Conservation (phyloP, 2,329 filamentous ascomycete genomes). For the Sporothrix variecibatus region DNA sequence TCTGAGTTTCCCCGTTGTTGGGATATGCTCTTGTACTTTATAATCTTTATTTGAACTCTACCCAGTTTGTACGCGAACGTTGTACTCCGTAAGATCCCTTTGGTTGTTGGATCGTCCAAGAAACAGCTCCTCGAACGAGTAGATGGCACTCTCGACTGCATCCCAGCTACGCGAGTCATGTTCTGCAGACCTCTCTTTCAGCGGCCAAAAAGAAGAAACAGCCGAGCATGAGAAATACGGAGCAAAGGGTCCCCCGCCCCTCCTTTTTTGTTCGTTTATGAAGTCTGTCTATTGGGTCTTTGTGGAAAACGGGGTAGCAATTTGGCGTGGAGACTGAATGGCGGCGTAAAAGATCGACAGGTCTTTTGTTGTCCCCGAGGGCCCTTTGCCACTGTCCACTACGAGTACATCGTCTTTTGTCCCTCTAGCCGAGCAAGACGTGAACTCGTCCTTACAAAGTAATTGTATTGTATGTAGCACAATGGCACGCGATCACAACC, state of each 20-base stretch:
- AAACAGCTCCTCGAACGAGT: not conserved
- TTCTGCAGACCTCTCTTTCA: not conserved
- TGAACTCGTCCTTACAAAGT: too few relatives aligned
- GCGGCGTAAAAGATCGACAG: not conserved
- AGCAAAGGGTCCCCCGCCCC: not conserved
- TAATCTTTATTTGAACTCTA: not conserved
- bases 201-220: not conserved
- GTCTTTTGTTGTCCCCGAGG: not conserved
- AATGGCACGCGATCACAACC: not conserved
- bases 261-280: not conserved
- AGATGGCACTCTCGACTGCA: not conserved
- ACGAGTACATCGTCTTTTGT: not conserved
- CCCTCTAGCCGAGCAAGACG: not conserved
- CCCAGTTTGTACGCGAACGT: not conserved
- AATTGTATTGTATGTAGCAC: not conserved
- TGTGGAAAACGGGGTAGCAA: not conserved
- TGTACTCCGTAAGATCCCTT: not conserved
- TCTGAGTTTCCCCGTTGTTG: not conserved
- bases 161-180: not conserved
- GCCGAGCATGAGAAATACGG: not conserved
- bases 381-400: not conserved
- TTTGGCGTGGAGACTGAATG: not conserved
- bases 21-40: too few relatives aligned
- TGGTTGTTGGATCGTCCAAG: too few relatives aligned
- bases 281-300: not conserved